Evolutionary conservation across 805 yeast species (phyloP).

Genomic region (Ogataea henricii): DNA sequence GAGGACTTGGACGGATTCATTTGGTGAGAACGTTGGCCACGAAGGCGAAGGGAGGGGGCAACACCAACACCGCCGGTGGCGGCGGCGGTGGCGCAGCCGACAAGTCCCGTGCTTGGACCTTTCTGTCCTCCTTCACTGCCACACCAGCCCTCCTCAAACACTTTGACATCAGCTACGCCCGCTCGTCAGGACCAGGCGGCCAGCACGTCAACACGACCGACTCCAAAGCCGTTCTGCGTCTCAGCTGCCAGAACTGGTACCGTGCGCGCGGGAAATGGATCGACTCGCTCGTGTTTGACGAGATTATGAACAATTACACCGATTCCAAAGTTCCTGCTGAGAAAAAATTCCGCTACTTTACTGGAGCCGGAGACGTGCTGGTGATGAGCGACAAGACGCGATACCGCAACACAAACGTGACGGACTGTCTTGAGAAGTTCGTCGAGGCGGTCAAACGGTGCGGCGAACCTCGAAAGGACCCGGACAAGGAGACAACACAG

Average conservation of each 20-base stretch:
- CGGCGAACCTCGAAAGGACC: conserved; percentile 40
- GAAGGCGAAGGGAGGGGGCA: no score
- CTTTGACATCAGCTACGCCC: conserved; percentile 44
- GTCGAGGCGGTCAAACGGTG: conserved; percentile 42
- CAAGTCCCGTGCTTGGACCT: background rate
- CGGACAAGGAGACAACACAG: conserved; percentile 40
- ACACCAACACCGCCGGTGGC: background rate
- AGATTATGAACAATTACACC: conserved; percentile 30
- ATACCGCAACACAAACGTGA: conserved; percentile 45
- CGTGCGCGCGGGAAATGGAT: conserved; percentile 47
- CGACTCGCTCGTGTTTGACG: conserved; percentile 38
- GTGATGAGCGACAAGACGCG: conserved; percentile 35
- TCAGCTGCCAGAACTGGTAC: conserved; percentile 37
- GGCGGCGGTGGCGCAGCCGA: background rate
- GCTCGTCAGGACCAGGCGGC: conserved; percentile 63
- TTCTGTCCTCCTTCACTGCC: conserved; percentile 1
- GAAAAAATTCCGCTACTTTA: conserved; percentile 30
- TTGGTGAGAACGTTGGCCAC: background rate
- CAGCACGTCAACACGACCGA: conserved; percentile 63
- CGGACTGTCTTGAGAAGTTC: conserved; percentile 49
- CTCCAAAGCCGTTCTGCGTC: conserved; percentile 43
- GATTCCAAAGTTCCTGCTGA: conserved; percentile 18
- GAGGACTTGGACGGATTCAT: no score
- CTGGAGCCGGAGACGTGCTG: conserved; percentile 30
- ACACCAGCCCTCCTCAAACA: conserved; percentile 12